Conservation (phyloP, 495 filamentous ascomycete species). For the Neurospora hispaniola region DNA sequence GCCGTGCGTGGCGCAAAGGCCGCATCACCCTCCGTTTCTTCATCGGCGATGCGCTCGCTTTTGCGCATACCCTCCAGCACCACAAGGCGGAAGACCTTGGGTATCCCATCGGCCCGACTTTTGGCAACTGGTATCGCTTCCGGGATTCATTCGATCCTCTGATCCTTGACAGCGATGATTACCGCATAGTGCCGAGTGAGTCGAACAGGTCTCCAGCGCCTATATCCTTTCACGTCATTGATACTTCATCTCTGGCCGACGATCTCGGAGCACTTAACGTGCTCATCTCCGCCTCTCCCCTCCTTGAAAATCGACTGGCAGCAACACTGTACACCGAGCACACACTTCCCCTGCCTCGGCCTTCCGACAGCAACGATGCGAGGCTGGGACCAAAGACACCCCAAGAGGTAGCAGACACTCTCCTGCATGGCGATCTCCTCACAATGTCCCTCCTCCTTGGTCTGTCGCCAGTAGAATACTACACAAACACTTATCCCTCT, state of each 20-base stretch:
- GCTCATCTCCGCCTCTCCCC: constrained; percentile 12
- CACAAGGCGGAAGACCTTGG: background rate
- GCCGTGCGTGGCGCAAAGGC: background rate
- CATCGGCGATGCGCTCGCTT: constrained; percentile 13
- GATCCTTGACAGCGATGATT: constrained; percentile 10
- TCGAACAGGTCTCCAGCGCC: constrained; percentile 1
- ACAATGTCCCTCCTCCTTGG: constrained; percentile 18
- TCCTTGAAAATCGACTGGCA: constrained; percentile 11
- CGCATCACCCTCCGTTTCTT: constrained; percentile 14
- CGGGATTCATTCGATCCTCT: constrained; percentile 4
- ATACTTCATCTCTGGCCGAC: constrained; percentile 17
- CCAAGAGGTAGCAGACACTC: constrained; percentile 8
- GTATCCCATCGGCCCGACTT: background rate
- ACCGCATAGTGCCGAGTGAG: background rate
- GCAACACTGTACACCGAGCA: constrained; percentile 17
- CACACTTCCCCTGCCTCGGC: background rate
- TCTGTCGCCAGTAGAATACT: constrained; percentile 16
- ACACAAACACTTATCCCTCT: constrained; percentile 16
- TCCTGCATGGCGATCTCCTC: constrained; percentile 10
- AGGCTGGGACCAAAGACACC: constrained; percentile 2
- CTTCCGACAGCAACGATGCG: background rate
- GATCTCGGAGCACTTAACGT: constrained; percentile 14
- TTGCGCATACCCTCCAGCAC: constrained; percentile 15
- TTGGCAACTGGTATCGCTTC: background rate
- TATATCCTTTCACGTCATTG: constrained; percentile 19